Evolutionary conservation across 257 asterid species (phyloP), one percentile per base, ranked within the genome.

Genomic region (Phtheirospermum japonicum): DNA sequence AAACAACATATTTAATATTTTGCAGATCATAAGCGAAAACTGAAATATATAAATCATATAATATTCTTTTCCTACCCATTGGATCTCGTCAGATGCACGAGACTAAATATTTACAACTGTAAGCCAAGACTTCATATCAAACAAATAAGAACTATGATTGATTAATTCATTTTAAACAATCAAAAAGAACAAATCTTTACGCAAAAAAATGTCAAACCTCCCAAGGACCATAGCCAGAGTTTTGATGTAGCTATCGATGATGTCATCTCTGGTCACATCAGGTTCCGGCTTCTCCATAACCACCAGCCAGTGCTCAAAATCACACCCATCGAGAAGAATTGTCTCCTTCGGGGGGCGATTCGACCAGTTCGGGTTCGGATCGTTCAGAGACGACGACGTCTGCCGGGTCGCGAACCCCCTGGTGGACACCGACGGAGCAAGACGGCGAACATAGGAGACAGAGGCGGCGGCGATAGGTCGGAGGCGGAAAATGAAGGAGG

Each of bases 301-400:
- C 57, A 93, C 90, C 12, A 93, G 97, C 97, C 96, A 93, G 70
- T 93, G 99, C 79, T 89, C 97, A 28, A 93, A 93, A 77, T 93
- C 99, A 64, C 99, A 93, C 1, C 97, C 99, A 46, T 89, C 99
- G 26, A 93, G 95, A 73, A 89, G 40, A 65, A 92, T 86, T 9
- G 97, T 89, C 90, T 93, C 97, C 74, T 87, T 89, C 0, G 97
- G 99, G n/a, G 97, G 99, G 0, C 97, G 89, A 43, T 87, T 89
- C 16, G 96, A 79, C 89, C 89, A 89, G 75, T 92, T 92, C 26
- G 96, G 97, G 80, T 86, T 89, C 31, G 91, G 95, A 61, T 92
- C 95, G 34, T 67, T 89, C 31, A 89, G 82, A 0, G 95, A 93
- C 2, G 94, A 76, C n/a, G 86, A 48, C 6, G 89, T 85, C 55